Base-by-base conservation (phyloP, 2,329 filamentous ascomycete species). In the Talaromyces atroroseus region DNA sequence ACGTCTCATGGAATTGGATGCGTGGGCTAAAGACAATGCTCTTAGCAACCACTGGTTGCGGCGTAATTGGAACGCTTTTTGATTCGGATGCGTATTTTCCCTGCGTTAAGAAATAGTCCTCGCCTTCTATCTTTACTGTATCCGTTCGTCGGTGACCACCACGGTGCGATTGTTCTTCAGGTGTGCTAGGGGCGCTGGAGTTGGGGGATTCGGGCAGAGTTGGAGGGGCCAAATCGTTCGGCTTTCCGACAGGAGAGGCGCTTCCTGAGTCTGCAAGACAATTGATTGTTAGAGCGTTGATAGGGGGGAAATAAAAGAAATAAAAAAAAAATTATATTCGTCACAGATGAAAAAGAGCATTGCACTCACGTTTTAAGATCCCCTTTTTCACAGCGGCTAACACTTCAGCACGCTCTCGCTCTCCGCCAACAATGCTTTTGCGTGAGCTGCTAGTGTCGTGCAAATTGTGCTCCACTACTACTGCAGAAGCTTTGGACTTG, bases 1-100 rank as follows among this genome's bases (percentile, higher is more conserved):
- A 99, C 7, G 92, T 97, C 68, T 99, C 94, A 70, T 96, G 86
- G 71, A 96, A 97, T 61, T 96, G 85, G 52, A 97, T 90, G 42
- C 92, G 85, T 48, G 92, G 92, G 67, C 91, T 97, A 74, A 97
- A 99, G 59, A 76, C 79, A 63, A 86, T 86, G 65, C 80, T 82
- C 60, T 80, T 79, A 29, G 76, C 68, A 38, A 56, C 57, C 24
- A 63, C 50, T 3, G 66, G 52, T 50, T 87, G 83, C 6, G 56
- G 56, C n/a, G 56, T 49, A 8, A 52, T 49, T 1, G 56, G 56
- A 18, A 88, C 83, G 70, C 90, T 95, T 76, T 89, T 90, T 11
- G 86, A 86, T 64, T 92, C 88, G 56, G 56, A 36, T 20, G 86
- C 80, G 49, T 94, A 83, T 52, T 89, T 85, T 46, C 90, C 78